These are phyloP conservation scores for Poronia punctata DNA, from an alignment of 495 filamentous ascomycete genomes.

Conservation along the genomic window DNA sequence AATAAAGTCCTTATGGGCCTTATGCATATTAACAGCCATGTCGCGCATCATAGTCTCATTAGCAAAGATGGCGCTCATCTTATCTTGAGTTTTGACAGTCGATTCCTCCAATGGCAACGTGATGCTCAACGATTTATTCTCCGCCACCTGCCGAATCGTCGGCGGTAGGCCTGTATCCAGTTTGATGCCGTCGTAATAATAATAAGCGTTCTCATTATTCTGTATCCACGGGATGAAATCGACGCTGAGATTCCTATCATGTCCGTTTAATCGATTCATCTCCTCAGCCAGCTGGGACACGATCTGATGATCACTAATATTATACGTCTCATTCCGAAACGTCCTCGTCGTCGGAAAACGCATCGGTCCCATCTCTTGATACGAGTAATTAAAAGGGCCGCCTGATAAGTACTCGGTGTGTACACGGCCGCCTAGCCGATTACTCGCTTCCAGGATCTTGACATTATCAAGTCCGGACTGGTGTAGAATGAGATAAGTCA, in stretches of 20 bases:
- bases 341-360: conserved; percentile 50
- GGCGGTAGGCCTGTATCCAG: conserved; percentile 34
- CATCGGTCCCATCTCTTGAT: conserved; percentile 75
- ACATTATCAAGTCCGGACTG: conserved; percentile 34
- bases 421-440: conserved; percentile 46
- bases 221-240: conserved; percentile 63
- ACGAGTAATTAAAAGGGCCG: conserved; percentile 58
- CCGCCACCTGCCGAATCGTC: conserved; percentile 36
- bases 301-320: conserved; percentile 52
- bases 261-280: conserved; percentile 51
- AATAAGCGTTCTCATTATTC: conserved; percentile 41
- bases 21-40: conserved; percentile 54
- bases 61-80: conserved; percentile 16
- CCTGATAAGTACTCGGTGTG: conserved; percentile 56
- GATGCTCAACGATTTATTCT: conserved; percentile 31
- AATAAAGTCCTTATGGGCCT: conserved; percentile 52
- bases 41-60: conserved; percentile 27
- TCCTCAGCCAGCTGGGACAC: conserved; percentile 56
- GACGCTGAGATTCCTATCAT: conserved; percentile 45
- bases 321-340: conserved; percentile 47
- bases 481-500: conserved; percentile 40
- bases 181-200: conserved; percentile 45
- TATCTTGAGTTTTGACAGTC: conserved; percentile 30
- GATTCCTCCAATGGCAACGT: conserved; percentile 19
- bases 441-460: conserved; percentile 32